phyloP scores from a whole-genome alignment of 2,329 filamentous ascomycete genomes.

The Grosmannia serpens region DNA sequence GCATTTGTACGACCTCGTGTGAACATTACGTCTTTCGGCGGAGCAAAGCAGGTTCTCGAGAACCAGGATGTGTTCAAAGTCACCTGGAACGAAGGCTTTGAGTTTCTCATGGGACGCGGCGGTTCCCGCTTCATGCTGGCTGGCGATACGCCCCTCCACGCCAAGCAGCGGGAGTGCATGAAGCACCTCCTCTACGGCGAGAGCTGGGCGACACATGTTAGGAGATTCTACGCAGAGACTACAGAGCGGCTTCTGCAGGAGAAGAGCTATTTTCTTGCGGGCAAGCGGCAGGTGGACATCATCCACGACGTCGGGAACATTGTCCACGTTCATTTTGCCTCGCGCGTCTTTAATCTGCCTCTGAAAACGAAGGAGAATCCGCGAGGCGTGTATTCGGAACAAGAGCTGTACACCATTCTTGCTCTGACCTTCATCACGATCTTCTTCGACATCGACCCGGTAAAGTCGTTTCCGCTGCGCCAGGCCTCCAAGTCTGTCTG shows the following conservation, averaged over 20 bases:
- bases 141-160: conserved; percentile 35
- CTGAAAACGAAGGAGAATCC: conserved; percentile 51
- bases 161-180: conserved; percentile 39
- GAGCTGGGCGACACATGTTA: conserved; percentile 51
- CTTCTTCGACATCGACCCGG: conserved; percentile 55
- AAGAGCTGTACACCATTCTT: conserved; percentile 50
- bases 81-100: conserved; percentile 51
- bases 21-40: conserved; percentile 48
- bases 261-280: conserved; percentile 52
- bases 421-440: conserved; percentile 54
- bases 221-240: conserved; percentile 54
- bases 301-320: conserved; percentile 60
- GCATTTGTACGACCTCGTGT: conserved; percentile 35
- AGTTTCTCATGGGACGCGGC: conserved; percentile 46
- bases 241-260: conserved; percentile 49
- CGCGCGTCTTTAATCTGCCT: conserved; percentile 52
- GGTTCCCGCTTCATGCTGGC: conserved; percentile 46
- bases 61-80: conserved; percentile 51
- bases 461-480: conserved; percentile 53
- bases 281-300: conserved; percentile 57
- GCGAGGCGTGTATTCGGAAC: conserved; percentile 43
- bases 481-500: conserved; percentile 46
- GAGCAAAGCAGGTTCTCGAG: conserved; percentile 49
- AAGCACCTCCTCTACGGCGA: conserved; percentile 44
- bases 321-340: conserved; percentile 51